Percentiles rank a stretch among this genome's conserved stretches.
Evolutionary conservation across 768 basidiomycete genomes (phyloP).

Genomic region (Boletus reticulatus): DNA sequence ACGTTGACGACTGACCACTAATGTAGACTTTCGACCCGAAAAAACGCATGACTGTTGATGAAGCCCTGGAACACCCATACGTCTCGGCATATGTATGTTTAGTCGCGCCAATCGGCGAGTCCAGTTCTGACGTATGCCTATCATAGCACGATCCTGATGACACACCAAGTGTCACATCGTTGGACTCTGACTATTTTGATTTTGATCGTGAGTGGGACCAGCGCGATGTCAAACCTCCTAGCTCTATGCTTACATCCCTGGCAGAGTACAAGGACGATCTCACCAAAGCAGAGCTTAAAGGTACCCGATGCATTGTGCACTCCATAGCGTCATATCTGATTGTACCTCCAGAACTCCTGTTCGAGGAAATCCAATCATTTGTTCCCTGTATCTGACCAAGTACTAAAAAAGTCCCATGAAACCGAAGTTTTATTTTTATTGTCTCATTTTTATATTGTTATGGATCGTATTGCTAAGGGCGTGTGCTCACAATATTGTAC

Average conservation of each 20-base stretch:
- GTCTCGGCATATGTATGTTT: conserved; percentile 66
- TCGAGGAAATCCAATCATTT: conserved; percentile 81
- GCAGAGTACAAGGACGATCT: conserved; percentile 74
- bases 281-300: conserved; percentile 74
- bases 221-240: not conserved
- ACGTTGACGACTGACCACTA: not conserved
- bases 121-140: not conserved
- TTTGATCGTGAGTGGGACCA: conserved; percentile 65
- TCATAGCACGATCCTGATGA: conserved; percentile 82
- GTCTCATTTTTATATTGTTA: not conserved
- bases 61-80: conserved; percentile 82
- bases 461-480: not conserved
- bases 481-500: conserved; percentile 18
- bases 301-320: conserved; percentile 1
- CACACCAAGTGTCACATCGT: conserved; percentile 77
- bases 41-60: conserved; percentile 78
- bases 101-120: not conserved
- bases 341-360: conserved; percentile 54
- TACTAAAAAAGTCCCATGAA: not conserved
- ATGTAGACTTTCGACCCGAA: conserved; percentile 81
- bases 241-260: conserved; percentile 6
- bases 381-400: conserved; percentile 52
- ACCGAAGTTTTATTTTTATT: not conserved
- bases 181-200: conserved; percentile 86
- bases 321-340: conserved; percentile 6